These are phyloP conservation scores for Elongisporangium senticosum DNA, from an alignment of 352 stramenopile genomes.

Conservation along the genomic window DNA sequence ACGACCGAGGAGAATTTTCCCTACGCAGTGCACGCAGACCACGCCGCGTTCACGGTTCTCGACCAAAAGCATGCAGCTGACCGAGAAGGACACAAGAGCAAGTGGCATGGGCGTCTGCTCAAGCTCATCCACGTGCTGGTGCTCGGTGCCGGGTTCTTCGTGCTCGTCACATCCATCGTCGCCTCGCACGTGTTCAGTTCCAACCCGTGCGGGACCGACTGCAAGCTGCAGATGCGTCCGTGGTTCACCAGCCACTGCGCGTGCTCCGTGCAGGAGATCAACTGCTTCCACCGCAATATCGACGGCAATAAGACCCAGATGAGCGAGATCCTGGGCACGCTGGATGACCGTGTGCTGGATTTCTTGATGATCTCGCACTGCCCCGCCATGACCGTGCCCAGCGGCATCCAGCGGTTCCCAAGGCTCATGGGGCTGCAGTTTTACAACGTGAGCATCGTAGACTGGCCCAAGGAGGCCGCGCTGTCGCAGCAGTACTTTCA, in stretches of 20 bases:
- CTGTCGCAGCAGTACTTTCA: slow-evolving; percentile 18
- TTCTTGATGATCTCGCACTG: slow-evolving; percentile 45
- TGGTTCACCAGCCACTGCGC: slow-evolving; percentile 34
- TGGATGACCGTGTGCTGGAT: slow-evolving; percentile 29
- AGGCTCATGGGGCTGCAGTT: slow-evolving; percentile 35
- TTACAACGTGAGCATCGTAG: slow-evolving; percentile 32
- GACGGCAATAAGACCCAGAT: slow-evolving; percentile 14
- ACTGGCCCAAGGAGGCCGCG: slow-evolving; percentile 21
- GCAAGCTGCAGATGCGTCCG: slow-evolving; percentile 35
- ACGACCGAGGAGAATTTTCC: not conserved
- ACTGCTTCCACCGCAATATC: slow-evolving; percentile 28
- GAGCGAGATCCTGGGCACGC: slow-evolving; percentile 11
- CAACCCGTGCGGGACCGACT: slow-evolving; percentile 17
- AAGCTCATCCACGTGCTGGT: slow-evolving; percentile 11
- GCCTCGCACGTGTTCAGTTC: slow-evolving; percentile 22
- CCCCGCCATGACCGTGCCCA: slow-evolving; percentile 16
- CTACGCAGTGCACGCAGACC: not conserved
- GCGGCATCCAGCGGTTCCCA: slow-evolving; percentile 19
- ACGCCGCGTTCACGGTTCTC: not conserved
- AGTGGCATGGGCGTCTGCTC: not conserved
- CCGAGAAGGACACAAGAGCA: slow-evolving; percentile 2
- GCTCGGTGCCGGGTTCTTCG: slow-evolving; percentile 17
- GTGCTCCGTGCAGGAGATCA: slow-evolving; percentile 43
- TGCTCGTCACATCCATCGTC: slow-evolving; percentile 26
- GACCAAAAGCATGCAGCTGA: too few species aligned